Evolutionary conservation across 2,329 filamentous ascomycete species (phyloP).

Genomic region (Sporothrix dimorphospora): DNA sequence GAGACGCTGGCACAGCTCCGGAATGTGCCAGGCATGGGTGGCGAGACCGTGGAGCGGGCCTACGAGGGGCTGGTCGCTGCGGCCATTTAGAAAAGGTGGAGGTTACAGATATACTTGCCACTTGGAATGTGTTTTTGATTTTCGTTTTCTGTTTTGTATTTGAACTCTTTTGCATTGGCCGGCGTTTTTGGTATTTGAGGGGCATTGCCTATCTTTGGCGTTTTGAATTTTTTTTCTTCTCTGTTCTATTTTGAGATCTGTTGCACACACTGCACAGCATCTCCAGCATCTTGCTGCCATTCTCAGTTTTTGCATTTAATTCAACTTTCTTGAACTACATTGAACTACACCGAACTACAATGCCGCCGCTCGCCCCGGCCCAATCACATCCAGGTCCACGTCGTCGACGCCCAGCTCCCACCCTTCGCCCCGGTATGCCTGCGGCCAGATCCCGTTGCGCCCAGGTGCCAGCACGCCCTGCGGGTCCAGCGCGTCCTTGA

Average conservation of each 20-base stretch:
- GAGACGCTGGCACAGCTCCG: conserved; percentile 56
- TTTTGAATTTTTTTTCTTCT: not conserved
- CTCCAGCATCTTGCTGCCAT: conserved; percentile 17
- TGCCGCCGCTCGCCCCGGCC: conserved; percentile 26
- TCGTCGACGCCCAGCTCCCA: conserved; percentile 33
- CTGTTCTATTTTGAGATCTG: not conserved
- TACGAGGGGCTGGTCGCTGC: conserved; percentile 50
- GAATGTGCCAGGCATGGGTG: conserved; percentile 60
- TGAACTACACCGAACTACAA: too few species aligned
- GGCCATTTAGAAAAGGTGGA: not conserved
- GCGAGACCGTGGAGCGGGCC: conserved; percentile 59
- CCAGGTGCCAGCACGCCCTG: conserved; percentile 52
- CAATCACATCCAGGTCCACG: conserved; percentile 27
- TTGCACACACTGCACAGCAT: not conserved
- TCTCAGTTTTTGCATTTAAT: conserved; percentile 2
- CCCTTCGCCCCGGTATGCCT: conserved; percentile 33
- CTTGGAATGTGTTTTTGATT: not conserved
- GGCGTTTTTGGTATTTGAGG: not conserved
- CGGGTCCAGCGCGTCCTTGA: conserved; percentile 47
- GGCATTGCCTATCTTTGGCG: conserved; percentile 13
- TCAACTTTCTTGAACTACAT: not conserved
- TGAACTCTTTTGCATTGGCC: conserved; percentile 7
- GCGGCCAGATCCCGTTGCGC: conserved; percentile 51
- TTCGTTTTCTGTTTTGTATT: not conserved
- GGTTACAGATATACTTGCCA: not conserved